A percentile compares a stretch with the other conserved stretches of the same genome.
Evolutionary conservation across 2,329 filamentous ascomycete species (phyloP).

Genomic region (Exophiala phaeomuriformis): DNA sequence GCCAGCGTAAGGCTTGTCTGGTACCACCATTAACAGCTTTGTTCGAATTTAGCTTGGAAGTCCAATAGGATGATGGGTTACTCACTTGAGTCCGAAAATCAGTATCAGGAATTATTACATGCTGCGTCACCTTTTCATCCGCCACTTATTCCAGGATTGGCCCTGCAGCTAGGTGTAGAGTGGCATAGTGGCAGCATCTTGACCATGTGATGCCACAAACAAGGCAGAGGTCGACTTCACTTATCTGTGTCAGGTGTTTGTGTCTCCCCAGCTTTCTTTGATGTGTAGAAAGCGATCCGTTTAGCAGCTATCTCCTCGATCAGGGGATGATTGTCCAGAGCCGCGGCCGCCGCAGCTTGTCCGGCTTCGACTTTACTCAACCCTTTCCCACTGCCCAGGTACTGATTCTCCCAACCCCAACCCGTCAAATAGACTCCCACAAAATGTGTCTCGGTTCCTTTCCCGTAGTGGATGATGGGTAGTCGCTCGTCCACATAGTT

Average conservation of each 20-base stretch:
- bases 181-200: not conserved
- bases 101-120: no score
- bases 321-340: slow-evolving; percentile 35
- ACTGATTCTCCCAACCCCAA: slow-evolving; percentile 40
- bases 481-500: slow-evolving; percentile 49
- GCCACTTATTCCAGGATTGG: no score
- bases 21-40: no score
- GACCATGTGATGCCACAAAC: not conserved
- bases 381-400: slow-evolving; percentile 41
- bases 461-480: slow-evolving; percentile 30
- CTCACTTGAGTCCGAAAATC: no score
- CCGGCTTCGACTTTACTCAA: slow-evolving; percentile 41
- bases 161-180: no score
- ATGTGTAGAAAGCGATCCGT: slow-evolving; percentile 29
- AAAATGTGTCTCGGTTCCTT: slow-evolving; percentile 37
- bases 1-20: no score
- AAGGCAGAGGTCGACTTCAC: not conserved
- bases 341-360: slow-evolving; percentile 38
- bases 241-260: not conserved
- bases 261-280: slow-evolving; percentile 10
- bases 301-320: slow-evolving; percentile 35
- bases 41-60: no score
- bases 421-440: slow-evolving; percentile 44
- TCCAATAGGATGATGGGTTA: no score
- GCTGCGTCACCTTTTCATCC: no score